phyloP scores from a whole-genome alignment of 1,139 yeast species.

The Kazachstania sp. region DNA sequence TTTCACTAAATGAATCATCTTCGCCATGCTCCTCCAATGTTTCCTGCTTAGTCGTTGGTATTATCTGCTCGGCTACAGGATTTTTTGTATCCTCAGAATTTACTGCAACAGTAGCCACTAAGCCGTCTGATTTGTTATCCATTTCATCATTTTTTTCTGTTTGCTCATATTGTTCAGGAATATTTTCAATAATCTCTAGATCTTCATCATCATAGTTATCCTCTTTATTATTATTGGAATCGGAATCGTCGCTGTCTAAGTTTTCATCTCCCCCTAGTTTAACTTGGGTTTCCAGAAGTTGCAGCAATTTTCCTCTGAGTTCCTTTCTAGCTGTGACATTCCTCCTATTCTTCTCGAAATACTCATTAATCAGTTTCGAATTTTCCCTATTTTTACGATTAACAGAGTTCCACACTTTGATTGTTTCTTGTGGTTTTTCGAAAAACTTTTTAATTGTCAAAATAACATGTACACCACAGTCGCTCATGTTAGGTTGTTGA shows the following conservation, averaged over 20 bases:
- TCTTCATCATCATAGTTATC: constrained; percentile 24
- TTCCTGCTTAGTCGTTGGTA: neutral
- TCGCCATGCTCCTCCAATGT: neutral
- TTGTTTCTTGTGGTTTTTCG: constrained; percentile 41
- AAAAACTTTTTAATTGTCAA: constrained; percentile 67
- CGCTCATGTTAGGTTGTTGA: constrained; percentile 79
- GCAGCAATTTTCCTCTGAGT: constrained; percentile 31
- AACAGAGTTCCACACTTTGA: constrained; percentile 42
- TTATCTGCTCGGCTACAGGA: no score
- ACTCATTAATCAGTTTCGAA: constrained; percentile 19
- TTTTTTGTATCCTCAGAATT: neutral
- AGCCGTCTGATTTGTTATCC: neutral
- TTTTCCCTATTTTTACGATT: constrained; percentile 19
- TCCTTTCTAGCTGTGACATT: constrained; percentile 31
- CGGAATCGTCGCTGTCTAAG: constrained; percentile 6
- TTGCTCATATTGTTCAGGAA: constrained; percentile 1
- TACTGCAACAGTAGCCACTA: neutral
- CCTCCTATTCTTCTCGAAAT: constrained; percentile 34
- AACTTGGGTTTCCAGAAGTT: constrained; percentile 36
- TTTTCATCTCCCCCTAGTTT: constrained; percentile 15
- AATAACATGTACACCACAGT: constrained; percentile 91
- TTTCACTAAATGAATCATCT: neutral
- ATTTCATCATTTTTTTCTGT: neutral
- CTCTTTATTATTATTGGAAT: constrained; percentile 14
- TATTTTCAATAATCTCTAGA: constrained; percentile 26